Percentiles rank a stretch among this genome's conserved stretches.
phyloP scores from a whole-genome alignment of 805 yeast species.

The Yarrowia alimentaria region DNA sequence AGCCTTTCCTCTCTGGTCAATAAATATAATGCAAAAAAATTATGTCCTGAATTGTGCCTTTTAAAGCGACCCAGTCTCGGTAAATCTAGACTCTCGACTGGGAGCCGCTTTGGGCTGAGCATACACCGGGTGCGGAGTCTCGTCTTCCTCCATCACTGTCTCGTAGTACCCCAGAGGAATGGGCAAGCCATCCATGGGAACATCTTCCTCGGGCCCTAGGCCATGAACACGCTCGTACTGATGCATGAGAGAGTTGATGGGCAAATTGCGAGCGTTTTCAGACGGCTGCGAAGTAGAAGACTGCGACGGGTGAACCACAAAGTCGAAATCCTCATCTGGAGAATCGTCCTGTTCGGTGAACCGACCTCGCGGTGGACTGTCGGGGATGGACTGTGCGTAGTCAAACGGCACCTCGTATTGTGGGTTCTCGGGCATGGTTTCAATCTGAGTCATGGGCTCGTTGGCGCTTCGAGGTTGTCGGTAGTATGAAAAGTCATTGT shows the following conservation, averaged over 20 bases:
- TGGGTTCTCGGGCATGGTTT: slow-evolving; percentile 10
- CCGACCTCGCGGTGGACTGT: slow-evolving; percentile 4
- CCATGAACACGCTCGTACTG: slow-evolving; percentile 28
- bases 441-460: slow-evolving; percentile 6
- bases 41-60: no score
- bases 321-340: slow-evolving; percentile 18
- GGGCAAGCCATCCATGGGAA: slow-evolving; percentile 24
- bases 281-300: slow-evolving; percentile 12
- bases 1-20: no score
- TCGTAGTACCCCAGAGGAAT: slow-evolving; percentile 26
- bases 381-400: slow-evolving; percentile 16
- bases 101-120: slow-evolving; percentile 27
- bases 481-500: slow-evolving; percentile 15
- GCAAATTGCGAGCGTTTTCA: slow-evolving; percentile 19
- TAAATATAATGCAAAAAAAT: slow-evolving; percentile 4
- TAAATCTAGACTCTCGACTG: slow-evolving; percentile 9
- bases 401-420: slow-evolving; percentile 18
- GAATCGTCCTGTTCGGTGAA: slow-evolving; percentile 18
- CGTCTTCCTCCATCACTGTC: slow-evolving; percentile 28
- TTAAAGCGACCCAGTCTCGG: slow-evolving; percentile 22
- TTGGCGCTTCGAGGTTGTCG: slow-evolving; percentile 3
- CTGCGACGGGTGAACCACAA: slow-evolving; percentile 9
- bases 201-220: slow-evolving; percentile 19
- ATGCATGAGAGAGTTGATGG: slow-evolving; percentile 28
- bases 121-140: slow-evolving; percentile 22